Conservation (phyloP, 176 grass and related monocot genomes). For the Guadua angustifolia region DNA sequence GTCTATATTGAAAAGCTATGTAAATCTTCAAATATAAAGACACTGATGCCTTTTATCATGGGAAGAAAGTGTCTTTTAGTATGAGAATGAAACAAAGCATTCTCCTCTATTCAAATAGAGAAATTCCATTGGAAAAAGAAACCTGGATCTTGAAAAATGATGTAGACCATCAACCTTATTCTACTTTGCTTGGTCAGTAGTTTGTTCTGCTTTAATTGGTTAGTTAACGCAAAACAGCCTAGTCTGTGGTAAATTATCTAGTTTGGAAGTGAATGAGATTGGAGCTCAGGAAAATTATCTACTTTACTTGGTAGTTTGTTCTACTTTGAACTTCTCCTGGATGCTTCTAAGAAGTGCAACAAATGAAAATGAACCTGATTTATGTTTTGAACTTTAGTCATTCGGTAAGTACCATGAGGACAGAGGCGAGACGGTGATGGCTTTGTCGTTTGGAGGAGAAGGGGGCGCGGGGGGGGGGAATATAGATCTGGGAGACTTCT, state of each 20-base stretch:
- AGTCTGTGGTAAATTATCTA: neutral
- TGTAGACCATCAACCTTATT: neutral
- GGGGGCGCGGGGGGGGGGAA: no score
- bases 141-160: constrained; percentile 13
- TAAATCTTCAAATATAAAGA: neutral
- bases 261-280: constrained; percentile 2
- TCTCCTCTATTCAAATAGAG: constrained; percentile 7
- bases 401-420: neutral
- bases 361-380: neutral
- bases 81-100: constrained; percentile 1
- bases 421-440: neutral
- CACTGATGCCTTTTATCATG: neutral
- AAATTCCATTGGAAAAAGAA: neutral
- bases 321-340: neutral
- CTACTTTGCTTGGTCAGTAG: neutral
- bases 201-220: constrained; percentile 14
- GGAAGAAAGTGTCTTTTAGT: neutral
- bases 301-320: neutral
- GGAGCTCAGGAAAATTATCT: constrained; percentile 13
- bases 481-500: neutral
- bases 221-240: neutral
- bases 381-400: neutral
- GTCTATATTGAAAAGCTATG: neutral
- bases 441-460: no score
- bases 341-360: constrained; percentile 4